Evolutionary conservation across 352 stramenopile genomes (phyloP).

Genomic region (Elongisporangium prolatum): DNA sequence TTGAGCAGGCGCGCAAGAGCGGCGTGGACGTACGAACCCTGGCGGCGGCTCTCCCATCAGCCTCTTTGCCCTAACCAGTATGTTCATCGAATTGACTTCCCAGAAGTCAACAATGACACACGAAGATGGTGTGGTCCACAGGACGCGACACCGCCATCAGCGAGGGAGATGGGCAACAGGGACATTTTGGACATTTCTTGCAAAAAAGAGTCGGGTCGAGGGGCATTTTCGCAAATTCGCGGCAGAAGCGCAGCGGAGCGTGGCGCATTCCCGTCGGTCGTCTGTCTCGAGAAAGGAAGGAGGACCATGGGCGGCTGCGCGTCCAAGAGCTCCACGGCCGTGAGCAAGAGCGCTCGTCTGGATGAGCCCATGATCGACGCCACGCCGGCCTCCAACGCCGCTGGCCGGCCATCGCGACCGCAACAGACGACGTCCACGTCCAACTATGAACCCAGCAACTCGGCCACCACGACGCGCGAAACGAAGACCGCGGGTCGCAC

Average conservation of each 20-base stretch:
- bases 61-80: not conserved
- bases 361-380: slow-evolving; percentile 1
- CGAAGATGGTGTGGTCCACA: not conserved
- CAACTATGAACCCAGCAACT: slow-evolving; percentile 1
- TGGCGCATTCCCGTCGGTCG: not conserved
- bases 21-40: slow-evolving; percentile 66
- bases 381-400: slow-evolving; percentile 3
- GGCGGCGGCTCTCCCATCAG: slow-evolving; percentile 18
- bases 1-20: slow-evolving; percentile 62
- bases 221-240: not conserved
- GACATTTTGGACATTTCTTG: not conserved
- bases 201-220: not conserved
- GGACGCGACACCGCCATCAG: not conserved
- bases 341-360: slow-evolving; percentile 1
- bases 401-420: not conserved
- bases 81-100: not conserved
- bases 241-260: not conserved
- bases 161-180: not conserved
- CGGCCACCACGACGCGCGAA: not conserved
- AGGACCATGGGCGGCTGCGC: slow-evolving; percentile 38
- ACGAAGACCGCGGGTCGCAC: slow-evolving; percentile 1
- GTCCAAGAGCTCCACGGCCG: slow-evolving; percentile 23
- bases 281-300: not conserved
- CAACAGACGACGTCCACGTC: slow-evolving; percentile 3
- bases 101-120: not conserved